A percentile compares a stretch with the other conserved stretches of the same genome.
These are phyloP conservation scores for Pleurotus platypus DNA, from an alignment of 768 basidiomycete genomes.

Conservation along the genomic window DNA sequence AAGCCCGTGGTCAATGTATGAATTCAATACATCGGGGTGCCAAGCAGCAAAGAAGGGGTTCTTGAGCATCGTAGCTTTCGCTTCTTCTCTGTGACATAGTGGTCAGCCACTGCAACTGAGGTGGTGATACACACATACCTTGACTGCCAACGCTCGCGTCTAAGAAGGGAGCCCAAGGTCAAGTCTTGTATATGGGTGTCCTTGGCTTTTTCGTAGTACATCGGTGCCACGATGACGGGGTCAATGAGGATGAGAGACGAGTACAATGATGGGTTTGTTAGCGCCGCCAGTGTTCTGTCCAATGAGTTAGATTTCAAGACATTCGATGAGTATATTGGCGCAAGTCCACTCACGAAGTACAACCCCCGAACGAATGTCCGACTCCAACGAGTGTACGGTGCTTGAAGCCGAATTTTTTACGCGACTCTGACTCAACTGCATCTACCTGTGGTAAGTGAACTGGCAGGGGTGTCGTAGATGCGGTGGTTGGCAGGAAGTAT, in stretches of 20 bases:
- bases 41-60: conserved; percentile 69
- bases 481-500: conserved; percentile 51
- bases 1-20: conserved; percentile 61
- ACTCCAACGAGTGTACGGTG: conserved; percentile 59
- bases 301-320: conserved; percentile 1
- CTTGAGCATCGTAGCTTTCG: conserved; percentile 40
- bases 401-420: conserved; percentile 44
- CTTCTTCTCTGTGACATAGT: conserved; percentile 49
- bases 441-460: conserved; percentile 51
- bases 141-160: conserved; percentile 64
- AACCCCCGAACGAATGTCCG: conserved; percentile 86
- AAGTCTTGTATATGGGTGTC: conserved; percentile 18
- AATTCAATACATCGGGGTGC: conserved; percentile 58
- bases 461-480: conserved; percentile 36
- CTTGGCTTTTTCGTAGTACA: conserved; percentile 9
- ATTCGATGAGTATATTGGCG: not conserved
- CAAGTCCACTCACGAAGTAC: conserved; percentile 53
- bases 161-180: conserved; percentile 44
- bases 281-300: conserved; percentile 59
- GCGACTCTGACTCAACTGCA: conserved; percentile 31
- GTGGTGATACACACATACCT: conserved; percentile 30
- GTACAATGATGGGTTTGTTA: conserved; percentile 64
- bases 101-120: not conserved
- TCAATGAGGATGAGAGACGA: conserved; percentile 72
- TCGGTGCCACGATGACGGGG: conserved; percentile 56